Conservation (phyloP, 306 rosid genomes). For the Aeschynomene evenia region DNA sequence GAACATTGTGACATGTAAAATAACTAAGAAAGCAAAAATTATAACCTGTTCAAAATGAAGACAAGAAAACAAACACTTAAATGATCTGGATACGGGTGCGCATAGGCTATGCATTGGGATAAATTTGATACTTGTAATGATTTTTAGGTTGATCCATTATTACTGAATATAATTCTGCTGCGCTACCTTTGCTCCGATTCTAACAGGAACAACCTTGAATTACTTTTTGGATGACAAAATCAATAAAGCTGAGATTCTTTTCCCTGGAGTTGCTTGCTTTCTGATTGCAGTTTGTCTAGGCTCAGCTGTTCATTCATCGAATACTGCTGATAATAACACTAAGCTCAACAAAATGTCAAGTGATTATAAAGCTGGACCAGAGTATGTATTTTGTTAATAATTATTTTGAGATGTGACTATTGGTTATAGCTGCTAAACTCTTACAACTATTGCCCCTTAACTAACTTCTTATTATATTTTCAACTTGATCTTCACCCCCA, state of each 20-base stretch:
- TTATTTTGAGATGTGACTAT: neutral
- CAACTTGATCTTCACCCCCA: neutral
- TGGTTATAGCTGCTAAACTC: neutral
- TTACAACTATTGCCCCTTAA: neutral
- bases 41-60: neutral
- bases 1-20: neutral
- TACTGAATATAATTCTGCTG: conserved; percentile 23
- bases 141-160: conserved; percentile 4
- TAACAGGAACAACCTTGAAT: conserved; percentile 80
- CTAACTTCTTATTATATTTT: neutral
- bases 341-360: conserved; percentile 51
- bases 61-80: neutral
- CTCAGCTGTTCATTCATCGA: conserved; percentile 83
- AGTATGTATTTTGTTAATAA: conserved; percentile 42
- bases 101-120: neutral
- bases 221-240: conserved; percentile 82
- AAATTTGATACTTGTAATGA: neutral
- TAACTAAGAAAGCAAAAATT: neutral
- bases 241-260: conserved; percentile 84
- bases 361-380: conserved; percentile 31
- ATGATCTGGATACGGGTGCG: neutral
- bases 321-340: conserved; percentile 64
- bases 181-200: conserved; percentile 25
- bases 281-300: conserved; percentile 85
- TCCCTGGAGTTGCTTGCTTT: conserved; percentile 89